Evolutionary conservation across 2,329 filamentous ascomycete species (phyloP).

Genomic region (Fusarium devonianum): DNA sequence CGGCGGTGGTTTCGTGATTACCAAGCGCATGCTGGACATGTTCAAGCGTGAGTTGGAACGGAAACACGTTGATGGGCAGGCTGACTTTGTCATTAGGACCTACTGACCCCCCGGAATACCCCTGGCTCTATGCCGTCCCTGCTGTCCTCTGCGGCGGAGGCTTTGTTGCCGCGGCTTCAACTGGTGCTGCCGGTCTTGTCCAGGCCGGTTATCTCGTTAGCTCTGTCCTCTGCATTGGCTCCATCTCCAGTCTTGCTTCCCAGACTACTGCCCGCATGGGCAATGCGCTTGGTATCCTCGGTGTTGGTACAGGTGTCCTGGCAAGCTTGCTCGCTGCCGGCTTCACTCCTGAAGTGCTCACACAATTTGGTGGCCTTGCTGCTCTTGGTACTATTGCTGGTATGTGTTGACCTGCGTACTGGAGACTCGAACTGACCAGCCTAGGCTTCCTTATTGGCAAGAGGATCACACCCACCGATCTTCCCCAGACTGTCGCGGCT

Average conservation of each 20-base stretch:
- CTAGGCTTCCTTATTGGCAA: slow-evolving; percentile 78
- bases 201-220: slow-evolving; percentile 89
- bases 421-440: slow-evolving; percentile 8
- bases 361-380: slow-evolving; percentile 81
- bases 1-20: slow-evolving; percentile 88
- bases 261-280: slow-evolving; percentile 84
- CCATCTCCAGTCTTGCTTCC: slow-evolving; percentile 80
- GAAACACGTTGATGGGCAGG: neutral
- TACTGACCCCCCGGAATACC: slow-evolving; percentile 87
- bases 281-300: slow-evolving; percentile 85
- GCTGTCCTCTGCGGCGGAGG: slow-evolving; percentile 80
- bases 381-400: slow-evolving; percentile 72
- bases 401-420: slow-evolving; percentile 32
- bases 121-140: slow-evolving; percentile 84
- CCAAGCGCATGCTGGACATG: slow-evolving; percentile 94
- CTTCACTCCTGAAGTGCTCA: slow-evolving; percentile 78
- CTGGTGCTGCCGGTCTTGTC: slow-evolving; percentile 82
- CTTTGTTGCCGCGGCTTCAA: slow-evolving; percentile 79
- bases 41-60: slow-evolving; percentile 67
- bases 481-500: slow-evolving; percentile 89
- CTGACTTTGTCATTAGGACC: slow-evolving; percentile 59
- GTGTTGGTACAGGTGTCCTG: slow-evolving; percentile 82
- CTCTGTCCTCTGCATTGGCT: slow-evolving; percentile 84
- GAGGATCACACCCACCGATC: slow-evolving; percentile 84
- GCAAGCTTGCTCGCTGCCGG: slow-evolving; percentile 83